These are phyloP conservation scores for Pyronema omphalodes DNA, from an alignment of 495 filamentous ascomycete genomes.

Conservation along the genomic window DNA sequence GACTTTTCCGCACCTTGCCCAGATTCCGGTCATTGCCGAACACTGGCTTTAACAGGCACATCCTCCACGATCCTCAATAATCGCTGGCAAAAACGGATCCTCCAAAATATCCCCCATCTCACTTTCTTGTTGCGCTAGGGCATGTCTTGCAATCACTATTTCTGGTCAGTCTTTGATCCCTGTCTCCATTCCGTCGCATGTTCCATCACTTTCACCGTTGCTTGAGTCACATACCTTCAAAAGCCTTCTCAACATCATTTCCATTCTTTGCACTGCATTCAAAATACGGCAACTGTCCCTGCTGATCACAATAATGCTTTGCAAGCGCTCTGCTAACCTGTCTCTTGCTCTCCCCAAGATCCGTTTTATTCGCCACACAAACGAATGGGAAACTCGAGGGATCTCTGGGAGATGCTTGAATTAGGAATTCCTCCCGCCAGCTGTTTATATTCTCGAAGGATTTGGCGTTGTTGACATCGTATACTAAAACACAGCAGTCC, in stretches of 20 bases:
- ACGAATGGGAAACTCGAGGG: slow-evolving; percentile 93
- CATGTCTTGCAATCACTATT: slow-evolving; percentile 83
- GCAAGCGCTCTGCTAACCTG: slow-evolving; percentile 82
- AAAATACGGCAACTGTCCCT: slow-evolving; percentile 92
- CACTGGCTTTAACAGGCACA: slow-evolving; percentile 52
- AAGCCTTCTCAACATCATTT: slow-evolving; percentile 91
- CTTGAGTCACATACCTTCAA: slow-evolving; percentile 48
- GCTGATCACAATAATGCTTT: slow-evolving; percentile 89
- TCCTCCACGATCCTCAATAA: slow-evolving; percentile 76
- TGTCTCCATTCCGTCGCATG: neutral
- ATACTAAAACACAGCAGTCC: slow-evolving; percentile 94
- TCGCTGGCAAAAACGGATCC: slow-evolving; percentile 68
- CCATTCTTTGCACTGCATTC: slow-evolving; percentile 98
- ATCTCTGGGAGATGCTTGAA: slow-evolving; percentile 89
- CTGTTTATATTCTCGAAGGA: slow-evolving; percentile 94
- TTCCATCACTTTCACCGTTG: neutral
- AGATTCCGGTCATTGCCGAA: no score
- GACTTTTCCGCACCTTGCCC: no score
- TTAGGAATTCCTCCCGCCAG: slow-evolving; percentile 96
- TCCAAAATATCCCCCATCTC: slow-evolving; percentile 89
- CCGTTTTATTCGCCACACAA: slow-evolving; percentile 95
- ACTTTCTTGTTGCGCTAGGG: slow-evolving; percentile 85
- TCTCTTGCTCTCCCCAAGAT: slow-evolving; percentile 90
- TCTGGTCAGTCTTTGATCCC: neutral
- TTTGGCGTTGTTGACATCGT: slow-evolving; percentile 97